Evolutionary conservation across 73 alveolate species (phyloP).

Genomic region (Chromera velia): DNA sequence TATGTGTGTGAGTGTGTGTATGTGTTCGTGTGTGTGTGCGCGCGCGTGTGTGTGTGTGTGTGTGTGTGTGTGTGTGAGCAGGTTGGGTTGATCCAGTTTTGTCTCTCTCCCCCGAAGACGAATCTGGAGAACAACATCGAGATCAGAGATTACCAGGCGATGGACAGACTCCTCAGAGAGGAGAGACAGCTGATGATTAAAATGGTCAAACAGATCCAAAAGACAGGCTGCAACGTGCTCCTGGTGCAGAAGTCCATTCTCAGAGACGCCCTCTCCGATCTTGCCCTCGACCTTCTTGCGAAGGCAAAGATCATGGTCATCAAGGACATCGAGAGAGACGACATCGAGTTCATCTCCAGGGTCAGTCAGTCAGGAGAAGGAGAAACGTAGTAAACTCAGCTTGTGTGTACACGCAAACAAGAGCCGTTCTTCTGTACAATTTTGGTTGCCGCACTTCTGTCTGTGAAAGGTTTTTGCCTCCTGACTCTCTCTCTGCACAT

Average conservation of each 20-base stretch:
- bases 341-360: slow-evolving; percentile 91
- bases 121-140: slow-evolving; percentile 91
- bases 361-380: slow-evolving; percentile 16
- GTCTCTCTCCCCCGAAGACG: slow-evolving; percentile 96
- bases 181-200: slow-evolving; percentile 86
- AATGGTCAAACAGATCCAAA: slow-evolving; percentile 85
- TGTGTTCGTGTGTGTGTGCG: too few species aligned
- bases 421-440: too few species aligned
- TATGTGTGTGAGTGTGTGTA: too few species aligned
- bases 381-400: too few species aligned
- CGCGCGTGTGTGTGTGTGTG: too few species aligned
- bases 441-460: slow-evolving; percentile 27
- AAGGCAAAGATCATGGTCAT: slow-evolving; percentile 93
- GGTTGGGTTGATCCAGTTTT: slow-evolving; percentile 95
- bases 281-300: slow-evolving; percentile 91
- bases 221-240: slow-evolving; percentile 95
- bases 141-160: slow-evolving; percentile 81
- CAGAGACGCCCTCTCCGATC: slow-evolving; percentile 95
- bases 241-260: slow-evolving; percentile 90
- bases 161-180: slow-evolving; percentile 95
- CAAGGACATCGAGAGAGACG: slow-evolving; percentile 95
- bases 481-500: neutral
- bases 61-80: too few species aligned
- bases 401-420: too few species aligned
- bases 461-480: neutral